These are phyloP conservation scores for Polychytrium aggregatum DNA, from an alignment of 192 early-diverging fungal species.

Conservation along the genomic window DNA sequence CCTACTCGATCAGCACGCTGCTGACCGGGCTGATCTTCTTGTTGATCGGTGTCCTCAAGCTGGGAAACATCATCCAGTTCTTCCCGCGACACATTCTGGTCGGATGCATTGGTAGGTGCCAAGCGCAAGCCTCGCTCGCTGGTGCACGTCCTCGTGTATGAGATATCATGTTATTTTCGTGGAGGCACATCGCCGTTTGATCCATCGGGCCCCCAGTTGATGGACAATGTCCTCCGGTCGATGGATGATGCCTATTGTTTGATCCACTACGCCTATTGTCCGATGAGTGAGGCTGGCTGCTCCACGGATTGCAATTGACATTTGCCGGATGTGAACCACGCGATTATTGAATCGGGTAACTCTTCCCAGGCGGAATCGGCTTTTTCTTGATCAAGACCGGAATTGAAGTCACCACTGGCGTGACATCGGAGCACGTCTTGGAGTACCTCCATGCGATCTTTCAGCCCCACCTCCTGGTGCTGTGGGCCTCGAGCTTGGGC, in stretches of 20 bases:
- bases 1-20: conserved; percentile 77
- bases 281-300: too few species aligned
- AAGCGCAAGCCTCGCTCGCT: too few species aligned
- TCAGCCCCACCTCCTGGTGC: conserved; percentile 45
- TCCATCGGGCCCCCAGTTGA: too few species aligned
- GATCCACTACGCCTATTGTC: too few species aligned
- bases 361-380: conserved; percentile 12
- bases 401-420: conserved; percentile 69
- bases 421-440: conserved; percentile 49
- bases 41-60: conserved; percentile 67
- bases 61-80: conserved; percentile 46
- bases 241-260: too few species aligned
- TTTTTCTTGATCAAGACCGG: conserved; percentile 81
- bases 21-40: conserved; percentile 84
- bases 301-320: too few species aligned
- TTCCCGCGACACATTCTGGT: conserved; percentile 79
- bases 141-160: too few species aligned
- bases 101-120: conserved; percentile 69
- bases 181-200: too few species aligned
- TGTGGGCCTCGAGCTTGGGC: conserved; percentile 70
- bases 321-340: too few species aligned
- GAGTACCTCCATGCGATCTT: conserved; percentile 57
- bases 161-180: conserved; percentile 10
- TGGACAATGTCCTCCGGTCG: too few species aligned
- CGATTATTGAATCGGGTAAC: conserved; percentile 6